Evolutionary conservation across 768 basidiomycete genomes (phyloP).

Genomic region (Serendipita vermifera): DNA sequence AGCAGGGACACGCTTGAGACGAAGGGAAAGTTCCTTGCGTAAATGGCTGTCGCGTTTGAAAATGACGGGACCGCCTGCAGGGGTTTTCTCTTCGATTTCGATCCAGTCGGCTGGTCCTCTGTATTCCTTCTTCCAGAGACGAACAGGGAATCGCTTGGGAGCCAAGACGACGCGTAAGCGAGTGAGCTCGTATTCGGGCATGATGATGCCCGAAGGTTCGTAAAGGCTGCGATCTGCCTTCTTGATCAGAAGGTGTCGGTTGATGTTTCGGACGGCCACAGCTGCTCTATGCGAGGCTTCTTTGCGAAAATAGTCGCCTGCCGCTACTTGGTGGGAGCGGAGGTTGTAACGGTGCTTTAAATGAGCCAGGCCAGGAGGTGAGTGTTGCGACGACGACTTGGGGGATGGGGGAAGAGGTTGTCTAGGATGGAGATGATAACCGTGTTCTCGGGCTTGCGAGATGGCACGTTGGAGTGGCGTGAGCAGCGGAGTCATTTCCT

Average conservation of each 20-base stretch:
- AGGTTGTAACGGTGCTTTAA: not conserved
- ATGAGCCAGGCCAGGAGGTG: not conserved
- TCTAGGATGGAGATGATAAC: slow-evolving; percentile 4
- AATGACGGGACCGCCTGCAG: not conserved
- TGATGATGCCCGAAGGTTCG: not conserved
- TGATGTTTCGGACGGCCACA: slow-evolving; percentile 3
- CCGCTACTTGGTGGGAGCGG: not conserved
- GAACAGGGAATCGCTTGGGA: not conserved
- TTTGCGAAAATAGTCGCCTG: slow-evolving; percentile 6
- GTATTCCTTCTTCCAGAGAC: slow-evolving; percentile 2
- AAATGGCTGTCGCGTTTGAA: slow-evolving; percentile 5
- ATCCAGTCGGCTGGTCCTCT: not conserved
- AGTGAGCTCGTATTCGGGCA: slow-evolving; percentile 4
- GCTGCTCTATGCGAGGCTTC: slow-evolving; percentile 7
- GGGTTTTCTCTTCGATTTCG: slow-evolving; percentile 1
- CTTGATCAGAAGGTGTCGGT: not conserved
- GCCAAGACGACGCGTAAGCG: not conserved
- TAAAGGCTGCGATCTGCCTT: not conserved
- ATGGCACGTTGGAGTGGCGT: slow-evolving; percentile 5
- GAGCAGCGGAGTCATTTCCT: not conserved
- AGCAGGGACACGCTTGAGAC: not conserved
- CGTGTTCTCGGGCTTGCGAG: not conserved
- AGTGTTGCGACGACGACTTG: not conserved
- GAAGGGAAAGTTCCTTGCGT: not conserved
- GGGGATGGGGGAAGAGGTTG: not conserved